A percentile compares a stretch with the other conserved stretches of the same genome.
phyloP scores from a whole-genome alignment of 345 rosid species.

The Brassica nigra region DNA sequence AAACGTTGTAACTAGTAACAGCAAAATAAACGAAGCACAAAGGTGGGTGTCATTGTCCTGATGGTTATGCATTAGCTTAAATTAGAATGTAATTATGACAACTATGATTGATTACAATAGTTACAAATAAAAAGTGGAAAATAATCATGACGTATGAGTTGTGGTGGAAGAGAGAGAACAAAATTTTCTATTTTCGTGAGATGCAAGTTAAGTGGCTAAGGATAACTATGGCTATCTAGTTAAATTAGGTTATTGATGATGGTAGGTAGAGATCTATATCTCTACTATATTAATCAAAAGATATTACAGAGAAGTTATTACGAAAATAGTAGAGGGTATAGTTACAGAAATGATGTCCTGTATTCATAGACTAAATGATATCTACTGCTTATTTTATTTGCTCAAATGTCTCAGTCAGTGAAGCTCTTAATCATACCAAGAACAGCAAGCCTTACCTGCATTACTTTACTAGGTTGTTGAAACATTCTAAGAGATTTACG shows the following conservation, averaged over 20 bases:
- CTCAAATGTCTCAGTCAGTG: neutral
- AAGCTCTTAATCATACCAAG: conserved; percentile 8
- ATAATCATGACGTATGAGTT: neutral
- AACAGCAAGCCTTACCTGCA: conserved; percentile 12
- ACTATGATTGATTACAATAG: neutral
- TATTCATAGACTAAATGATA: conserved; percentile 1
- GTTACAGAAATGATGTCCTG: neutral
- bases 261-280: neutral
- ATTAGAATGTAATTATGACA: conserved; percentile 16
- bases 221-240: conserved; percentile 8
- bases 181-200: neutral
- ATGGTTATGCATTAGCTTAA: conserved; percentile 4
- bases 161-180: conserved; percentile 14
- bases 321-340: conserved; percentile 5
- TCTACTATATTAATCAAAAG: conserved; percentile 3
- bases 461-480: neutral
- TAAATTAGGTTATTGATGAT: neutral
- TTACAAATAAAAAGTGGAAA: neutral
- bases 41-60: conserved; percentile 4
- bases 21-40: neutral
- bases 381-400: neutral
- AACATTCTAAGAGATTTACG: conserved; percentile 6
- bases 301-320: conserved; percentile 1
- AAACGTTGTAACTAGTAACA: conserved; percentile 2
- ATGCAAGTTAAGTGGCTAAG: neutral